phyloP scores from a whole-genome alignment of 352 stramenopile species.

The Phytophthora nicotianae region DNA sequence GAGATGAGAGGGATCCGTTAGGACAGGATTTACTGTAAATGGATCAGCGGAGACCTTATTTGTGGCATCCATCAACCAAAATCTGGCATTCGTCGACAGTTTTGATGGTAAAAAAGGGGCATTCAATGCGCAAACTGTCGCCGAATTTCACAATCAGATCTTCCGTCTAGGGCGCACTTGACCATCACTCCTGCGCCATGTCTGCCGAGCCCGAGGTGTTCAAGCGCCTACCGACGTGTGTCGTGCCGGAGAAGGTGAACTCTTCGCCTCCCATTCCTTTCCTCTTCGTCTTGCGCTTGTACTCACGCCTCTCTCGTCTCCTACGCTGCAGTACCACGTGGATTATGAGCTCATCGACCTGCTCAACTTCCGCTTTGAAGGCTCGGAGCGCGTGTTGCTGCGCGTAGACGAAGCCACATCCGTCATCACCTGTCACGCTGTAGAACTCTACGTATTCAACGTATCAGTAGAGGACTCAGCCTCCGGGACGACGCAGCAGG shows the following conservation, averaged over 20 bases:
- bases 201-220: conserved; percentile 39
- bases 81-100: conserved; percentile 26
- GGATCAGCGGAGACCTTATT: conserved; percentile 1
- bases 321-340: conserved; percentile 57
- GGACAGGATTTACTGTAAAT: no score
- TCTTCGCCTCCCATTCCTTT: not conserved
- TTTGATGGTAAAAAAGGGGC: not conserved
- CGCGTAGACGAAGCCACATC: conserved; percentile 58
- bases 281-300: not conserved
- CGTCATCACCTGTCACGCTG: conserved; percentile 93
- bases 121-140: conserved; percentile 17
- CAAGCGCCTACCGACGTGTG: conserved; percentile 58
- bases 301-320: conserved; percentile 4
- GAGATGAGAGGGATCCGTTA: not conserved
- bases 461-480: conserved; percentile 58
- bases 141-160: conserved; percentile 23
- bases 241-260: conserved; percentile 62
- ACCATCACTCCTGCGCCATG: conserved; percentile 32
- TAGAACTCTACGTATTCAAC: conserved; percentile 91
- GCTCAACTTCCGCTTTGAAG: conserved; percentile 81
- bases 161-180: conserved; percentile 15
- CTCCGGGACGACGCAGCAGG: conserved; percentile 29
- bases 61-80: not conserved
- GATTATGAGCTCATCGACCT: conserved; percentile 82
- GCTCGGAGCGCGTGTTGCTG: conserved; percentile 59